These are phyloP conservation scores for Pezicula radicicola DNA, from an alignment of 2,329 filamentous ascomycete species.

Conservation along the genomic window DNA sequence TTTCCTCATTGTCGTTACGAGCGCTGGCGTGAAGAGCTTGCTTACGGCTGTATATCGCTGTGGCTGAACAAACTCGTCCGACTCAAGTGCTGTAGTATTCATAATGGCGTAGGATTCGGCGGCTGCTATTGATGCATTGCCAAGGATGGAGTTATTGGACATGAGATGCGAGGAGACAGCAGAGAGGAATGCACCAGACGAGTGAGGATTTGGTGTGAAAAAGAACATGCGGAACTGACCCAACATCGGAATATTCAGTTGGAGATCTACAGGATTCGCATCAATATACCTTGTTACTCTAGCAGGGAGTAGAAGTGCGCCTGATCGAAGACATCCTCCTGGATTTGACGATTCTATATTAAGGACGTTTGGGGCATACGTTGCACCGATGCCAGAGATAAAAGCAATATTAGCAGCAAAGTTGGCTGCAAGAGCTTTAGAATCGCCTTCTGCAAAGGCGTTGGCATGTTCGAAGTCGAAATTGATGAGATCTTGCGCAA, in stretches of 20 bases:
- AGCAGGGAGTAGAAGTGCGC: slow-evolving; percentile 52
- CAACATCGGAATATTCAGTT: slow-evolving; percentile 74
- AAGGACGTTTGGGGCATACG: slow-evolving; percentile 60
- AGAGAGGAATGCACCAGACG: slow-evolving; percentile 54
- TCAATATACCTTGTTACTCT: slow-evolving; percentile 74
- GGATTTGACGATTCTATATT: slow-evolving; percentile 53
- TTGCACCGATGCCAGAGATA: slow-evolving; percentile 69
- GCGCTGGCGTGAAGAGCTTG: slow-evolving; percentile 65
- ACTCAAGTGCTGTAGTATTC: slow-evolving; percentile 52
- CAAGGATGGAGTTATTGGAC: slow-evolving; percentile 51
- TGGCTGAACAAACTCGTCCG: slow-evolving; percentile 64
- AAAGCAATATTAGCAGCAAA: slow-evolving; percentile 70
- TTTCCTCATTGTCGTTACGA: slow-evolving; percentile 66
- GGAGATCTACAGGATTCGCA: slow-evolving; percentile 73
- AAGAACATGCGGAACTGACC: slow-evolving; percentile 77
- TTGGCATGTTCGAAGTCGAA: slow-evolving; percentile 59
- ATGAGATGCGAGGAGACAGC: slow-evolving; percentile 55
- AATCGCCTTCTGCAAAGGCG: slow-evolving; percentile 59
- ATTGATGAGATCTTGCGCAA: slow-evolving; percentile 64
- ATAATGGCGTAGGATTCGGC: slow-evolving; percentile 59
- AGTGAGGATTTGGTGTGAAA: slow-evolving; percentile 60
- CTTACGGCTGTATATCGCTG: slow-evolving; percentile 68
- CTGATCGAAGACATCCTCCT: slow-evolving; percentile 39
- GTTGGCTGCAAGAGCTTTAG: slow-evolving; percentile 61
- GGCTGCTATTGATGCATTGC: slow-evolving; percentile 55